Evolutionary conservation across 495 filamentous ascomycete species (phyloP).

Genomic region (Daldinia childiae): DNA sequence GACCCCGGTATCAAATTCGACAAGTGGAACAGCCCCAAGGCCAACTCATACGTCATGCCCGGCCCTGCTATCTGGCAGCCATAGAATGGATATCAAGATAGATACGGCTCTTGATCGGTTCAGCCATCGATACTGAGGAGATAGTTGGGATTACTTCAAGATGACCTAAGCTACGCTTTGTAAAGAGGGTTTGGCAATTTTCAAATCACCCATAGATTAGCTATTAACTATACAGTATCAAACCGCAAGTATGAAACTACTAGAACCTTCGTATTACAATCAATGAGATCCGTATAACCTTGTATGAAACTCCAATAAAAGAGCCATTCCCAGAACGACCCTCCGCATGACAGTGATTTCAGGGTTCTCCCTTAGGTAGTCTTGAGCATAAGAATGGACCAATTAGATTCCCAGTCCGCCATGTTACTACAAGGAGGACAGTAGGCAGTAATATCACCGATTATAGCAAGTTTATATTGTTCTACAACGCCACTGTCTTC

Average conservation of each 20-base stretch:
- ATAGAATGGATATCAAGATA: not conserved
- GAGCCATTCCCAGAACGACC: too few relatives aligned
- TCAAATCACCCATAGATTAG: not conserved
- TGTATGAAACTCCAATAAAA: too few relatives aligned
- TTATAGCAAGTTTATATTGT: too few relatives aligned
- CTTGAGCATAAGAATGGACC: too few relatives aligned
- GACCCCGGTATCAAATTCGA: constrained; percentile 58
- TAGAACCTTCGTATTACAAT: too few relatives aligned
- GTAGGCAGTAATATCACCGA: too few relatives aligned
- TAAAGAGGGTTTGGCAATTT: not conserved
- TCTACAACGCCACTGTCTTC: too few relatives aligned
- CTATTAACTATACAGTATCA: not conserved
- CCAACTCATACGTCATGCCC: constrained; percentile 48
- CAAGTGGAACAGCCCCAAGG: constrained; percentile 48
- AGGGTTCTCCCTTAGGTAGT: too few relatives aligned
- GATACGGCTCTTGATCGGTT: not conserved
- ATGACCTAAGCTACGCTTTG: not conserved
- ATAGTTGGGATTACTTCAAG: not conserved
- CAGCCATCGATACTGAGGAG: not conserved
- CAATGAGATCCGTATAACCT: too few relatives aligned
- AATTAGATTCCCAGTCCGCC: too few relatives aligned
- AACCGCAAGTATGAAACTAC: not conserved
- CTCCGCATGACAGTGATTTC: too few relatives aligned
- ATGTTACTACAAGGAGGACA: too few relatives aligned
- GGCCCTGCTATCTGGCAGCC: constrained; percentile 45